Conservation (phyloP, 768 basidiomycete species). For the Phylloporus arenicola region DNA sequence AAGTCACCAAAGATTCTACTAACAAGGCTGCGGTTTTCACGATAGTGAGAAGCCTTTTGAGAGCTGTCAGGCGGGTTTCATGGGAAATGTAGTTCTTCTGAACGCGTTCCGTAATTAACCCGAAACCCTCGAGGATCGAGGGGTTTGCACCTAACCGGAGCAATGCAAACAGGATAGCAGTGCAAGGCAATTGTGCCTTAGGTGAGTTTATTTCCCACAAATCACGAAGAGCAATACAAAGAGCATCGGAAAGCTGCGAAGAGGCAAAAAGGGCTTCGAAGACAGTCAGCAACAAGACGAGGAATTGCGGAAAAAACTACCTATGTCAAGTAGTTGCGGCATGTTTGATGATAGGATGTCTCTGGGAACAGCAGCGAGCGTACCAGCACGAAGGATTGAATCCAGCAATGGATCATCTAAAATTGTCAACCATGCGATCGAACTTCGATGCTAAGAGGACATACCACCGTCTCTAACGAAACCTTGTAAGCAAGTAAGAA, state of each 20-base stretch:
- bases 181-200: slow-evolving; percentile 30
- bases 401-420: slow-evolving; percentile 39
- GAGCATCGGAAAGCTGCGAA: slow-evolving; percentile 29
- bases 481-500: slow-evolving; percentile 30
- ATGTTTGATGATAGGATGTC: slow-evolving; percentile 29
- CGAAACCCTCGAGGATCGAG: slow-evolving; percentile 31
- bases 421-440: not conserved
- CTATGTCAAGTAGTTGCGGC: slow-evolving; percentile 39
- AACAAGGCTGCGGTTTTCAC: slow-evolving; percentile 44
- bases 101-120: slow-evolving; percentile 21
- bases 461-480: slow-evolving; percentile 32
- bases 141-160: slow-evolving; percentile 42
- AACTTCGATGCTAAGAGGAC: not conserved
- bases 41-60: slow-evolving; percentile 41
- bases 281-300: slow-evolving; percentile 3
- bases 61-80: slow-evolving; percentile 26
- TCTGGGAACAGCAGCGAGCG: slow-evolving; percentile 32
- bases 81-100: slow-evolving; percentile 12
- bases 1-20: slow-evolving; percentile 25
- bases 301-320: slow-evolving; percentile 22
- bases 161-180: slow-evolving; percentile 34
- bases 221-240: slow-evolving; percentile 31
- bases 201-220: slow-evolving; percentile 24
- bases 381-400: slow-evolving; percentile 39
- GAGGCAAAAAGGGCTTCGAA: slow-evolving; percentile 16